phyloP scores from a whole-genome alignment of 306 rosid genomes.

The Cicer yamashitae region DNA sequence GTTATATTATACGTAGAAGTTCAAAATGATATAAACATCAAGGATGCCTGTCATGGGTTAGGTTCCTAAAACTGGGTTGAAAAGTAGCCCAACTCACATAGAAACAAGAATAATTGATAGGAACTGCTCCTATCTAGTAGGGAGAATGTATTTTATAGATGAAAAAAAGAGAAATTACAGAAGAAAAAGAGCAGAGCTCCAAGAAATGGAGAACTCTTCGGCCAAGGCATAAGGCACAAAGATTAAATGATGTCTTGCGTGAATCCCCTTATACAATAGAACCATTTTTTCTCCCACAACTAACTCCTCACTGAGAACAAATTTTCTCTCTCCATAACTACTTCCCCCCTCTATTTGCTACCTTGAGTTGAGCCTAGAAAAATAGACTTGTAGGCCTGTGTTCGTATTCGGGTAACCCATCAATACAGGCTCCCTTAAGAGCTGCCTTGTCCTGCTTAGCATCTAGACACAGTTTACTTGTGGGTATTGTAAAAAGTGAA shows the following conservation, averaged over 20 bases:
- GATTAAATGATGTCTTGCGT: background rate
- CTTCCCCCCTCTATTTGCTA: background rate
- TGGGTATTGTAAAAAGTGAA: background rate
- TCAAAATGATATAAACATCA: conserved; percentile 23
- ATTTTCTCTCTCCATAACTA: background rate
- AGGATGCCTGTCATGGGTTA: conserved; percentile 33
- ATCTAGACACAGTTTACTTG: background rate
- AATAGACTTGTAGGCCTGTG: background rate
- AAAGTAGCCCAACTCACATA: conserved; percentile 4
- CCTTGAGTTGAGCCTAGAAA: background rate
- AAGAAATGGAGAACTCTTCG: background rate
- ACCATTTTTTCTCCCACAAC: background rate
- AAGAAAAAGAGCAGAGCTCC: background rate
- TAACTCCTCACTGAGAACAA: background rate
- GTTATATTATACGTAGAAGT: conserved; percentile 9
- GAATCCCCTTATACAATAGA: background rate
- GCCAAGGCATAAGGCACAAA: conserved; percentile 17
- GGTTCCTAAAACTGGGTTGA: conserved; percentile 11
- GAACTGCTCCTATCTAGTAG: conserved; percentile 24
- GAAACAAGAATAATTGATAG: conserved; percentile 8
- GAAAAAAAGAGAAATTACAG: background rate
- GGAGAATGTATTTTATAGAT: background rate
- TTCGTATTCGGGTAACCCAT: background rate
- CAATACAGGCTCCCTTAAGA: background rate
- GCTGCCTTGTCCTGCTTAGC: background rate